A percentile compares a stretch with the other conserved stretches of the same genome.
phyloP scores from a whole-genome alignment of 208 protist genomes.

The Crithidia expoeki region DNA sequence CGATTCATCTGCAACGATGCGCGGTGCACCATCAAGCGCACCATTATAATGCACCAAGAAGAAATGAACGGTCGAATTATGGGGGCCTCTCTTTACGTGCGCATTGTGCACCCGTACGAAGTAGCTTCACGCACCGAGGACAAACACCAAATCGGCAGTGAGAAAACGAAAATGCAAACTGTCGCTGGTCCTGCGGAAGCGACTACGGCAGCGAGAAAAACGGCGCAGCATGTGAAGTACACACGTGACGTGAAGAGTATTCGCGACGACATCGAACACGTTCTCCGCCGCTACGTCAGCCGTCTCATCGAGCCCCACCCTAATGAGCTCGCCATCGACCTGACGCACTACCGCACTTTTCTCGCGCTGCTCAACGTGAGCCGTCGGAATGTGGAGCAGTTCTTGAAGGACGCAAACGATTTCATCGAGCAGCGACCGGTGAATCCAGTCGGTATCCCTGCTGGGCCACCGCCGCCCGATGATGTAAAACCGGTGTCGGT shows the following conservation, averaged over 20 bases:
- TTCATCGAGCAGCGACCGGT: constrained; percentile 26
- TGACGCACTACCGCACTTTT: constrained; percentile 52
- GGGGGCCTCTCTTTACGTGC: constrained; percentile 60
- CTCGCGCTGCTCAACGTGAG: constrained; percentile 37
- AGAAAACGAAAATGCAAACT: too few species aligned
- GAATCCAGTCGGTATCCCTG: constrained; percentile 24
- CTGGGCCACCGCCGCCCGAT: constrained; percentile 16
- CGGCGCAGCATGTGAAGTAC: not conserved
- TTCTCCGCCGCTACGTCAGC: constrained; percentile 46
- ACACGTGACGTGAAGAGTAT: constrained; percentile 11
- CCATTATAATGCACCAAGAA: constrained; percentile 35
- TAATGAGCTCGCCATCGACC: constrained; percentile 52
- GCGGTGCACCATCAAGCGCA: constrained; percentile 14
- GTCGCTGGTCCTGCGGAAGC: too few species aligned
- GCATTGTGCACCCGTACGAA: constrained; percentile 34
- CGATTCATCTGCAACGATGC: constrained; percentile 37
- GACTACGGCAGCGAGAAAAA: too few species aligned
- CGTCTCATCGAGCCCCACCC: constrained; percentile 41
- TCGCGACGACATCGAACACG: constrained; percentile 26
- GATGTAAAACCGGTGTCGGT: constrained; percentile 33
- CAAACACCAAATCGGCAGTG: too few species aligned
- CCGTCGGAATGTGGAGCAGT: constrained; percentile 40
- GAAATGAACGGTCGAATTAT: constrained; percentile 29
- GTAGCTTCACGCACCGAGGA: not conserved
- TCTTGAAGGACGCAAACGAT: constrained; percentile 29